A percentile compares a stretch with the other conserved stretches of the same genome.
Conservation (phyloP, 1,139 yeast genomes). For the Candida buenavistaensis region DNA sequence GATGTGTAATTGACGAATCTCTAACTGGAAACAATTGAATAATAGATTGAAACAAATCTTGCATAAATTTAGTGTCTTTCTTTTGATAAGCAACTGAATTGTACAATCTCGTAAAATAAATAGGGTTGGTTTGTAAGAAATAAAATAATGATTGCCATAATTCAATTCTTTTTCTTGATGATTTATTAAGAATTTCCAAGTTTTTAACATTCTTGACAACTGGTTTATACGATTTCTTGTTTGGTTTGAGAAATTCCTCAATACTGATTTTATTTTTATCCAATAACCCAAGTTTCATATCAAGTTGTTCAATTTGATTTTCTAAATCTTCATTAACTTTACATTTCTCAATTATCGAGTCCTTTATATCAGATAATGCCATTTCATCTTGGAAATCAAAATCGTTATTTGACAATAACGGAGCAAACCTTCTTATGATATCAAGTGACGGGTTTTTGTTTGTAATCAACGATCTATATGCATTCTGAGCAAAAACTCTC, state of each 20-base stretch:
- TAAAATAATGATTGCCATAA: constrained; percentile 78
- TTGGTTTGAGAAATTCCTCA: constrained; percentile 67
- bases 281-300: constrained; percentile 73
- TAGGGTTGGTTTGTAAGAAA: constrained; percentile 81
- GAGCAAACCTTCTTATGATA: constrained; percentile 76
- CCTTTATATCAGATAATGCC: constrained; percentile 66
- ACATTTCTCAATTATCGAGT: constrained; percentile 63
- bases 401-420: constrained; percentile 72
- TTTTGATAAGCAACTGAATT: constrained; percentile 21
- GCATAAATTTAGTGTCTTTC: constrained; percentile 21
- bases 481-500: constrained; percentile 66
- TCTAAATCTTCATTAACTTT: constrained; percentile 68
- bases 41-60: constrained; percentile 48
- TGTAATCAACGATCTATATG: constrained; percentile 70
- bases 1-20: constrained; percentile 28
- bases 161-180: constrained; percentile 49
- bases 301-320: constrained; percentile 74
- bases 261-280: constrained; percentile 78
- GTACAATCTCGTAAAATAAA: constrained; percentile 62
- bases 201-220: constrained; percentile 19
- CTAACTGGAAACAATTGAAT: constrained; percentile 48
- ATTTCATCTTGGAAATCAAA: constrained; percentile 76
- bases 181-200: constrained; percentile 34
- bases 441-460: constrained; percentile 75
- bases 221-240: constrained; percentile 26